Percentiles rank a stretch among this genome's conserved stretches.
These are phyloP conservation scores for Fusarium buxicola DNA, from an alignment of 2,329 filamentous ascomycete genomes.

Conservation along the genomic window DNA sequence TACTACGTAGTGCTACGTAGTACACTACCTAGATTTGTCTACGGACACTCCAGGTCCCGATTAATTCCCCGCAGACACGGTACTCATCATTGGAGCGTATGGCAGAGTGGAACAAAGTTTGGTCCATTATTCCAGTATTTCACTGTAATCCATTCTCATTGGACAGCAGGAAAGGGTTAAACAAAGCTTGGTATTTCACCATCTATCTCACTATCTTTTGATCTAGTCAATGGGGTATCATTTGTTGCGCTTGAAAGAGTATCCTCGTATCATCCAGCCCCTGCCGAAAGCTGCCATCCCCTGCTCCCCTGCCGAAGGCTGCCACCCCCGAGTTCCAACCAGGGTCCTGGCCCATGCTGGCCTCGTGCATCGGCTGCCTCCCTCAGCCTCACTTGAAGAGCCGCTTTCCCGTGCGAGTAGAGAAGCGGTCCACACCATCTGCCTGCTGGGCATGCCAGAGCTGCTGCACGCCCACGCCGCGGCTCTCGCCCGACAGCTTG, in stretches of 20 bases:
- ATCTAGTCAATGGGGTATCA: conserved; percentile 32
- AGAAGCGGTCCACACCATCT: conserved; percentile 70
- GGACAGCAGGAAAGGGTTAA: neutral
- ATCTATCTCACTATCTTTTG: conserved; percentile 24
- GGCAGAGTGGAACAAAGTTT: neutral
- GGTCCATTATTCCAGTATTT: neutral
- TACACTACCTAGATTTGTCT: conserved; percentile 15
- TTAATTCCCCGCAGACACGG: neutral
- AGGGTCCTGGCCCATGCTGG: conserved; percentile 3
- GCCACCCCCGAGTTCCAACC: neutral
- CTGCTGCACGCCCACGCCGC: conserved; percentile 69
- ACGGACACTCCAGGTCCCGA: conserved; percentile 26
- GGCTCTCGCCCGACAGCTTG: conserved; percentile 71
- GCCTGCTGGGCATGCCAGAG: conserved; percentile 71
- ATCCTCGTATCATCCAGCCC: conserved; percentile 13
- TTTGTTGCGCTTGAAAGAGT: conserved; percentile 32
- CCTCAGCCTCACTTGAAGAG: conserved; percentile 61
- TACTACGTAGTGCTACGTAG: no score
- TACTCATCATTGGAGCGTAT: no score
- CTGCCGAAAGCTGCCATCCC: neutral
- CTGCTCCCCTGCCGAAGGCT: neutral
- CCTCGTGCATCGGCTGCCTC: conserved; percentile 1
- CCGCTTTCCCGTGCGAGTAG: conserved; percentile 62
- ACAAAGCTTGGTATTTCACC: no score
- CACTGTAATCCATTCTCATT: no score